Evolutionary conservation across 257 asterid species (phyloP).

Genomic region (Jaltomata sinuosa): DNA sequence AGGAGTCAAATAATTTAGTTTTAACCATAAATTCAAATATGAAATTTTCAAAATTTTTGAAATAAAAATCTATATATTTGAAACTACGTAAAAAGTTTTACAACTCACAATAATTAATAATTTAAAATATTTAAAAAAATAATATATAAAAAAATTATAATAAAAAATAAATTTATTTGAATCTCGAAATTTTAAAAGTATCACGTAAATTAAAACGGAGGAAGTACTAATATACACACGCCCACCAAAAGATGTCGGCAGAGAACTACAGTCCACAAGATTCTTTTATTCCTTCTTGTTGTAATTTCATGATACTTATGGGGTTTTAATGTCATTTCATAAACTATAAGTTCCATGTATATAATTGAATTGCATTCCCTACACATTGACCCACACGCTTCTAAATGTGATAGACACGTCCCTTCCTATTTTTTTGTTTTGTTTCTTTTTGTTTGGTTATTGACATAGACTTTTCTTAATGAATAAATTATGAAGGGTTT

Average conservation of each 20-base stretch:
- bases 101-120: no score
- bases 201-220: no score
- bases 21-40: no score
- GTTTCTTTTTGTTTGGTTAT: background rate
- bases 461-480: background rate
- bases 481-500: background rate
- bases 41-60: no score
- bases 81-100: no score
- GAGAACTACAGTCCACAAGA: background rate
- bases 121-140: no score
- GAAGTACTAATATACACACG: no score
- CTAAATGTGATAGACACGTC: background rate
- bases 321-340: background rate
- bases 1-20: no score
- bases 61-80: no score
- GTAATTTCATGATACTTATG: background rate
- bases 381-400: background rate
- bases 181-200: no score
- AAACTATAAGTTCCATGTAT: background rate
- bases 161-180: no score
- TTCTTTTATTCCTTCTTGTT: background rate
- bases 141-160: no score
- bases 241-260: slow-evolving; percentile 8
- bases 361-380: background rate
- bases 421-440: background rate